Conservation (phyloP, 192 early-diverging fungal genomes). For the Mortierella alpina region DNA sequence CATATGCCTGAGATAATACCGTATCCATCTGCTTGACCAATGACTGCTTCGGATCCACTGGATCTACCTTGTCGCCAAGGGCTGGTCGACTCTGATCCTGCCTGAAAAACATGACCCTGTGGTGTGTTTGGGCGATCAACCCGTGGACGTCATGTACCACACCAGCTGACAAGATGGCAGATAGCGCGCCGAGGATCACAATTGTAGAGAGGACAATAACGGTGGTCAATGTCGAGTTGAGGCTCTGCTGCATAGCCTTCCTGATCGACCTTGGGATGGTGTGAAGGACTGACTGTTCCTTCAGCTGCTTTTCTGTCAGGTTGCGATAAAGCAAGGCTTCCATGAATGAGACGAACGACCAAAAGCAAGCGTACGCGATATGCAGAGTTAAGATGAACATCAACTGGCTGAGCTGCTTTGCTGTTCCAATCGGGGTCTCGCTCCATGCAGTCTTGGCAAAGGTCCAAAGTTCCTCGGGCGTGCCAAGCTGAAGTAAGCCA, state of each 20-base stretch:
- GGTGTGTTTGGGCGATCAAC: constrained; percentile 34
- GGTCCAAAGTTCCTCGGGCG: constrained; percentile 15
- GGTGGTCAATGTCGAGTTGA: constrained; percentile 42
- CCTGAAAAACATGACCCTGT: constrained; percentile 14
- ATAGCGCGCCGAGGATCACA: constrained; percentile 8
- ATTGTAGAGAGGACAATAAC: constrained; percentile 30
- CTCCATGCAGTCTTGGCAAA: constrained; percentile 15
- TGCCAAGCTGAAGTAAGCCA: constrained; percentile 11
- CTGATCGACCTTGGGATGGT: constrained; percentile 12
- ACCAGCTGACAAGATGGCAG: constrained; percentile 25
- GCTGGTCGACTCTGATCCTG: constrained; percentile 2
- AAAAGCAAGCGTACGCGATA: constrained; percentile 32
- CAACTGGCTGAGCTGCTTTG: constrained; percentile 16
- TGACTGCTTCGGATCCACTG: background rate
- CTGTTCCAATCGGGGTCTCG: constrained; percentile 20
- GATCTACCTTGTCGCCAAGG: background rate
- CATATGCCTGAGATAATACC: constrained; percentile 23
- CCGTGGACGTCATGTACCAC: constrained; percentile 49
- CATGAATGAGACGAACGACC: constrained; percentile 14
- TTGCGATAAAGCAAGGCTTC: constrained; percentile 25
- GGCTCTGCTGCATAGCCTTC: constrained; percentile 25
- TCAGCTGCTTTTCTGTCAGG: constrained; percentile 8
- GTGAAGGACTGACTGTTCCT: constrained; percentile 23
- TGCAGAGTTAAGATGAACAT: constrained; percentile 25
- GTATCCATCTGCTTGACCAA: constrained; percentile 16